Evolutionary conservation across 768 basidiomycete species (phyloP).

Genomic region (Podaxis mareebaensis): DNA sequence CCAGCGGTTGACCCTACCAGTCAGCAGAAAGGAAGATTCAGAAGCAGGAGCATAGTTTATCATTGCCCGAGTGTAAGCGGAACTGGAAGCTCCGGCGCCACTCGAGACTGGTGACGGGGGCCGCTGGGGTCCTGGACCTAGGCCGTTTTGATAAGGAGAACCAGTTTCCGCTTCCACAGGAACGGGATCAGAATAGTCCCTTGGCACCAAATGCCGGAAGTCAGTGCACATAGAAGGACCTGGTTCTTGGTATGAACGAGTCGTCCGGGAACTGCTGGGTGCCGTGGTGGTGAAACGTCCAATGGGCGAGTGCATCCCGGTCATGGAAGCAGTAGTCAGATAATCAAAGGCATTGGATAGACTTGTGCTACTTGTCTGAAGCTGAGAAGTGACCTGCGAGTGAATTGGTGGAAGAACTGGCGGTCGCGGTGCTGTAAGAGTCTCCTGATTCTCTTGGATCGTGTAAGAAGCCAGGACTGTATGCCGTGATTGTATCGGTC

Average conservation of each 20-base stretch:
- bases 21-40: neutral
- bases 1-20: slow-evolving; percentile 9
- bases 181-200: neutral
- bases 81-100: neutral
- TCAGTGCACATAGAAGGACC: slow-evolving; percentile 14
- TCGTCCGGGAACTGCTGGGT: neutral
- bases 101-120: slow-evolving; percentile 1
- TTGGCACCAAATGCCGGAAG: slow-evolving; percentile 5
- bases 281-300: neutral
- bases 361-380: neutral
- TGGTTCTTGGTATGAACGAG: neutral
- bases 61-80: neutral
- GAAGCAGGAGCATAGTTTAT: neutral
- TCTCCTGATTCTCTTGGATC: neutral
- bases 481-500: neutral
- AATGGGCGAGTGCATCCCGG: neutral
- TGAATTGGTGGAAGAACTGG: neutral
- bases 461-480: neutral
- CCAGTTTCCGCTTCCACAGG: neutral
- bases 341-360: neutral
- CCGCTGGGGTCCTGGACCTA: neutral
- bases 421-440: neutral
- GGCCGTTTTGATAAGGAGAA: neutral
- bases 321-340: too few species aligned
- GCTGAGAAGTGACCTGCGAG: neutral